Evolutionary conservation across 768 basidiomycete genomes (phyloP), one percentile per base, ranked within the genome.

Genomic region (Coprinopsis strossmayeri): DNA sequence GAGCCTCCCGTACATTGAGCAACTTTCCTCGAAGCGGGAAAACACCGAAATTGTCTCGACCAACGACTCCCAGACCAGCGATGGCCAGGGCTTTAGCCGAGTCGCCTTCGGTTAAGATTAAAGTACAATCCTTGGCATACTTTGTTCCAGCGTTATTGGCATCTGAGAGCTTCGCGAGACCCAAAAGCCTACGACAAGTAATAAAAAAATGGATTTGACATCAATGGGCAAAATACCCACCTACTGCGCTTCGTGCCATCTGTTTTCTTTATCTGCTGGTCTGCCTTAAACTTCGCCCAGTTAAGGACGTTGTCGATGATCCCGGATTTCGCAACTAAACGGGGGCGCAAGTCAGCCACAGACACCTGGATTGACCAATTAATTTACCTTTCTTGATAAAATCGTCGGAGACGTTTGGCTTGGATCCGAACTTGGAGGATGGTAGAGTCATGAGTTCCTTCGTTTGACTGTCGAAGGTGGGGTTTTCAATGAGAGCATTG

Each of bases 81-180:
- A 98, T 84, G 9, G 96, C 96, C 32, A 99, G 76, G 4, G 93
- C 84, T 64, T 97, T 97, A 73, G 96, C 96, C 20, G 96, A 98
- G 69, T 98, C 95, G 74, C 96, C 96, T 78, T 99, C 96, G 0
- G 96, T 98, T 3, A 99, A 72, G 50, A 99, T 99, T 46, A 99
- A 79, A 1, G 96, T 98, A 59, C 96, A 98, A 38, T 84, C 74
- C 40, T 77, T 75, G 4, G 81, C 92, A 35, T 82, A 70, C 57
- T 73, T 83, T 4, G 90, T 89, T 7, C 96, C 96, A 1, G 96
- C 96, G 57, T 92, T 94, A 72, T 99, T 98, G 39, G 96, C 96
- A 58, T 99, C 96, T 21, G 93, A 82, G 13, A 99, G 80, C 63
- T 98, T 98, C 35, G 89, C 80, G 63, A 98, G 72, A 35, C 96